A percentile compares a stretch with the other conserved stretches of the same genome.
phyloP scores from a whole-genome alignment of 352 stramenopile species.

The Globisporangium camurandrum region DNA sequence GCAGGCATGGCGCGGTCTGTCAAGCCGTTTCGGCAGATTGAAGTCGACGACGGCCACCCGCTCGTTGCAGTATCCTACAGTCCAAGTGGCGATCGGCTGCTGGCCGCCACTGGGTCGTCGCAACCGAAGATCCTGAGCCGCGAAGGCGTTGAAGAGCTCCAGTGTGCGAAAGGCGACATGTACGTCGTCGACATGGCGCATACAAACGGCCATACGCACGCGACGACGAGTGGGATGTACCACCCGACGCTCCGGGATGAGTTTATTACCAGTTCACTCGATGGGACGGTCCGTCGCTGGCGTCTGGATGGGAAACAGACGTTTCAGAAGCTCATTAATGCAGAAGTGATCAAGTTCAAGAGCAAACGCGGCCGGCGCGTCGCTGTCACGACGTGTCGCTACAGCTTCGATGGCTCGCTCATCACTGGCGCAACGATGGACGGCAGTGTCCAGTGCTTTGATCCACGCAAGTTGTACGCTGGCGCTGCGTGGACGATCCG shows the following conservation, averaged over 20 bases:
- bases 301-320: constrained; percentile 54
- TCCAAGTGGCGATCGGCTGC: constrained; percentile 62
- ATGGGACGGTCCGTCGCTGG: constrained; percentile 78
- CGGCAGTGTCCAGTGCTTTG: constrained; percentile 68
- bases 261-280: constrained; percentile 76
- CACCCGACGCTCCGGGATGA: constrained; percentile 57
- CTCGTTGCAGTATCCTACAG: constrained; percentile 77
- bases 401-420: constrained; percentile 51
- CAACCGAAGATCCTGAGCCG: constrained; percentile 71
- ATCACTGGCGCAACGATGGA: constrained; percentile 70
- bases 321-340: constrained; percentile 77
- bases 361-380: constrained; percentile 63
- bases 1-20: constrained; percentile 79
- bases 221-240: constrained; percentile 60
- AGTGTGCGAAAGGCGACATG: constrained; percentile 82
- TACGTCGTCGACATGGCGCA: constrained; percentile 84
- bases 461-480: constrained; percentile 64
- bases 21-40: constrained; percentile 67
- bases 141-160: constrained; percentile 71
- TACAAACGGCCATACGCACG: constrained; percentile 78
- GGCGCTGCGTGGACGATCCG: constrained; percentile 49
- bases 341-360: constrained; percentile 78
- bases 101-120: constrained; percentile 62
- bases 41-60: constrained; percentile 75
- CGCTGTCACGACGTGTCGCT: constrained; percentile 68